Evolutionary conservation across 2,329 filamentous ascomycete genomes (phyloP), one percentile per base, ranked within the genome.

Genomic region (Atkinsonella hypoxylon): DNA sequence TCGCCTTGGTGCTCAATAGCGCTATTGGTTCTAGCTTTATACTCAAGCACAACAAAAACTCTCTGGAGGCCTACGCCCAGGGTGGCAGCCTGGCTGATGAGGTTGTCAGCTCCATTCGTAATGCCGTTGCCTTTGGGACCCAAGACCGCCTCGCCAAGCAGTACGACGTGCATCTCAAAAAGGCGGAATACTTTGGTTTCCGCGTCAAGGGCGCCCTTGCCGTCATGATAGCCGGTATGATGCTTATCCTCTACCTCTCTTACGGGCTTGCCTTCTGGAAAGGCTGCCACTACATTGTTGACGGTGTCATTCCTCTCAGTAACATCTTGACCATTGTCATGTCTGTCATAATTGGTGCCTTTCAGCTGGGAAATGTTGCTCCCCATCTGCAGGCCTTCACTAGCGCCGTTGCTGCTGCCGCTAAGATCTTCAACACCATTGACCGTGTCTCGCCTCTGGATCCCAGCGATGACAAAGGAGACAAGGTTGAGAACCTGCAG

Each of bases 371-470:
- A 44, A 94, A 93, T 58, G 82, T 95, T 34, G 83, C 85, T 0
- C 89, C 93, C 0, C 89, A 96, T 60, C 68, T 84, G 3, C 88
- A 95, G 64, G 87, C 91, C 32, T 95, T 97, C 59, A 87, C 84
- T 2, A 88, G 83, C 13, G 87, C 83, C 39, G 71, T 94, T 6
- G 87, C 88, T 32, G 91, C 93, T 2, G 89, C 88, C 3, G 79
- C 81, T 50, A 97, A 97, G 72, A 95, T 98, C 55, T 96, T 85
- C 71, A 86, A 82, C 63, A 96, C 90, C 1, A 97, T 97, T 57
- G 91, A 97, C 66, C 85, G 93, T 48, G 61, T 71, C 3, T 96
- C 93, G 0, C 89, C 91, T 0, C 74, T 97, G 45, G 87, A 98
- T 61, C 83, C 91, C 0, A 79, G 80, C 6, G 79, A 77, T 2